Evolutionary conservation across 2,329 filamentous ascomycete species (phyloP), one percentile per base, ranked within the genome.

Genomic region (Fusarium musae): DNA sequence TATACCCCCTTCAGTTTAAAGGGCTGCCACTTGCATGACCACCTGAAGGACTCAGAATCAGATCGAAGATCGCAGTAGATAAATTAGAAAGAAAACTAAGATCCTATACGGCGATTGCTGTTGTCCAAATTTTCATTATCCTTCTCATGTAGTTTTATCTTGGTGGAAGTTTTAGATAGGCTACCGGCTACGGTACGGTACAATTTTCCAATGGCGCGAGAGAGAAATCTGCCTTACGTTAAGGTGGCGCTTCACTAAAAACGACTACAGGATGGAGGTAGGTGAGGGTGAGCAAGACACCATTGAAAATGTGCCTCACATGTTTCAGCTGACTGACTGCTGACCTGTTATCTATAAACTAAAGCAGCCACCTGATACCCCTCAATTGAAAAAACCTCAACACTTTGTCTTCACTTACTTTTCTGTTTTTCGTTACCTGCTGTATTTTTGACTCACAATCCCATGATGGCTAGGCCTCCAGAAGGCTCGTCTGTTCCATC

Each of bases 381-480:
- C 44, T 47, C 44, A n/a, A n/a, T 30, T 9, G 9, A 47, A 30
- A n/a, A 32, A 32, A 3, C 30, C 30, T 32, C 30, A 4, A 2
- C 12, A 32, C 30, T 32, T 13, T 32, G 11, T 32, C 30, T 32
- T 32, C 30, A 13, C 30, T 32, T 13, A 32, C 30, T 13, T 13
- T 32, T 32, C 30, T 13, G 11, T 11, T 32, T 32, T 32, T 32
- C 12, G 30, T 32, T 32, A 4, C 30, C 9, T 49, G 1, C 9
- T 30, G 1, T 21, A 10, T 3, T 16, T 28, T 16, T 21, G 2
- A 28, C 0, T 6, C 28, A n/a, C n/a, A n/a, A n/a, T n/a, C n/a
- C n/a, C n/a, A 15, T 6, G 1, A 30, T 49, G 46, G 46, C 15
- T 0, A n/a, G 19, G 12, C 46, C 21, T 2, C 21, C 21, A 30